A percentile compares a stretch with the other conserved stretches of the same genome.
Conservation (phyloP, 225 moss, liverwort and hornwort genomes). For the Anthoceros angustus region DNA sequence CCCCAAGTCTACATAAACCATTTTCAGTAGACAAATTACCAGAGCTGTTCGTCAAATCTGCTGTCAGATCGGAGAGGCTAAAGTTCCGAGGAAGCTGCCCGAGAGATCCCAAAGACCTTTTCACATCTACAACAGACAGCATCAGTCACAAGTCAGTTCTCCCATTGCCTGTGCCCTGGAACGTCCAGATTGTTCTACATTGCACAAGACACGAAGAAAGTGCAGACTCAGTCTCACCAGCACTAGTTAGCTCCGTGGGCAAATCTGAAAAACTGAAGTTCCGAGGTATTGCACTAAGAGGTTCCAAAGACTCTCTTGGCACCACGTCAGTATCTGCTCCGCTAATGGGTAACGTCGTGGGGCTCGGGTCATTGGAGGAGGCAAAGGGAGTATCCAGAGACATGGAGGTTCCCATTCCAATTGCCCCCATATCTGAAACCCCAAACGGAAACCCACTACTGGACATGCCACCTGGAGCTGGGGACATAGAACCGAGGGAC, state of each 20-base stretch:
- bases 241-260: slow-evolving; percentile 1
- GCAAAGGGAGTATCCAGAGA: slow-evolving; percentile 65
- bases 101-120: slow-evolving; percentile 37
- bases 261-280: slow-evolving; percentile 2
- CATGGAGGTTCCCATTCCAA: slow-evolving; percentile 85
- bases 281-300: slow-evolving; percentile 1
- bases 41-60: slow-evolving; percentile 90
- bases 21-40: slow-evolving; percentile 25
- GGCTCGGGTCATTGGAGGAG: slow-evolving; percentile 55
- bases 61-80: slow-evolving; percentile 96
- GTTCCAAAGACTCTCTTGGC: slow-evolving; percentile 60
- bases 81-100: slow-evolving; percentile 94
- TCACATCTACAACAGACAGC: neutral
- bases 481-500: slow-evolving; percentile 53
- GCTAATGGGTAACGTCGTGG: slow-evolving; percentile 60
- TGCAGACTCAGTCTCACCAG: neutral
- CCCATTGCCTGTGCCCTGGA: neutral
- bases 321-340: slow-evolving; percentile 71
- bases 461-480: slow-evolving; percentile 45
- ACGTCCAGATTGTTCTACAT: neutral
- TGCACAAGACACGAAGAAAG: neutral
- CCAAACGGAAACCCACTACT: slow-evolving; percentile 72
- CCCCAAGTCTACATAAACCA: neutral
- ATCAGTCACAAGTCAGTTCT: neutral
- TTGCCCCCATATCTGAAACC: slow-evolving; percentile 78